Percentiles rank a stretch among this genome's conserved stretches.
Evolutionary conservation across 441 rosid genomes (phyloP).

Genomic region (Geranium incanum): DNA sequence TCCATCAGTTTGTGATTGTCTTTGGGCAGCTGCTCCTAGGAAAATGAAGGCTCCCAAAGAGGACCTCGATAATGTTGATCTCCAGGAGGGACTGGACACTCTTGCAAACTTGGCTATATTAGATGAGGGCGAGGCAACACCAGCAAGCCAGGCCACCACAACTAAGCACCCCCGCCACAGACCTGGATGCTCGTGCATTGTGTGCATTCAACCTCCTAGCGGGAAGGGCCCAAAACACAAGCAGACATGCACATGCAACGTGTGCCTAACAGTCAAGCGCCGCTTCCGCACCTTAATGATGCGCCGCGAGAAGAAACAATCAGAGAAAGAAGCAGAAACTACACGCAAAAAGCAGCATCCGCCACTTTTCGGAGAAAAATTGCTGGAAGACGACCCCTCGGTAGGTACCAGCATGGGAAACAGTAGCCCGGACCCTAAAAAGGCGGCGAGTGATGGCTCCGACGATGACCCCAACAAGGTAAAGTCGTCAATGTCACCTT

Average conservation of each 20-base stretch:
- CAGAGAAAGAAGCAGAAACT: slow-evolving; percentile 51
- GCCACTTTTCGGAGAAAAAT: slow-evolving; percentile 32
- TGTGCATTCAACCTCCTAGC: slow-evolving; percentile 68
- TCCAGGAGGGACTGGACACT: slow-evolving; percentile 49
- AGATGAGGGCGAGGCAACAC: slow-evolving; percentile 33
- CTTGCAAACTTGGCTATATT: slow-evolving; percentile 43
- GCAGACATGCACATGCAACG: slow-evolving; percentile 48
- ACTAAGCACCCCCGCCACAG: slow-evolving; percentile 72
- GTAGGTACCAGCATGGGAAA: neutral
- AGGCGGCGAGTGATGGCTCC: neutral
- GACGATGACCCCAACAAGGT: neutral
- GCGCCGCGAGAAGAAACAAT: slow-evolving; percentile 63
- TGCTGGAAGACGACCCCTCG: slow-evolving; percentile 35
- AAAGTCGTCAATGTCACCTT: neutral
- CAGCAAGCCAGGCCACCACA: slow-evolving; percentile 35
- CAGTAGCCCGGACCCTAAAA: neutral
- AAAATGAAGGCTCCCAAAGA: slow-evolving; percentile 49
- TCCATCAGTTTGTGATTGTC: slow-evolving; percentile 11
- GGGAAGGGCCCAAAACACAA: slow-evolving; percentile 64
- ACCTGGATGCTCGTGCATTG: slow-evolving; percentile 64
- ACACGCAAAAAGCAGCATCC: slow-evolving; percentile 31
- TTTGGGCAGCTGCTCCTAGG: slow-evolving; percentile 40
- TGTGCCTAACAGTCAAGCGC: slow-evolving; percentile 48
- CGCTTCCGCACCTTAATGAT: slow-evolving; percentile 47
- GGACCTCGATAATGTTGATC: slow-evolving; percentile 38